These are phyloP conservation scores for Yarrowia divulgata DNA, from an alignment of 805 yeast species.

Conservation along the genomic window DNA sequence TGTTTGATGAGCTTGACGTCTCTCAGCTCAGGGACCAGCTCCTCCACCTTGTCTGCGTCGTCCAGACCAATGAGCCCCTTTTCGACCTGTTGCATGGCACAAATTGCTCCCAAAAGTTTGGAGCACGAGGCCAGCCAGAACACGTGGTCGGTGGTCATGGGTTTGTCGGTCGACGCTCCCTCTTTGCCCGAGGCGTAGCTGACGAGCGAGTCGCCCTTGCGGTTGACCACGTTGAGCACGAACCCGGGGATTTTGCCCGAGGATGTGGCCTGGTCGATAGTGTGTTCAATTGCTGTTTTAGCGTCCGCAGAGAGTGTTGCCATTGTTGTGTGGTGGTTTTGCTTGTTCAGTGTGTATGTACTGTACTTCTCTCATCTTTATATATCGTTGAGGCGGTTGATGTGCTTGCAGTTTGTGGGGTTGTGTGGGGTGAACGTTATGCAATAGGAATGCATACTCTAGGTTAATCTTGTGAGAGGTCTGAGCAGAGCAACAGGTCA, in stretches of 20 bases:
- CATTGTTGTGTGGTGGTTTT: not conserved
- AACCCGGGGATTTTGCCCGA: slow-evolving; percentile 35
- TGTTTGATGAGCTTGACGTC: slow-evolving; percentile 42
- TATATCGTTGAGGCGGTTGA: not conserved
- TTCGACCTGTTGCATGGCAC: slow-evolving; percentile 51
- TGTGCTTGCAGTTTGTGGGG: not conserved
- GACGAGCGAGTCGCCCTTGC: slow-evolving; percentile 37
- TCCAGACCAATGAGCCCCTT: slow-evolving; percentile 49
- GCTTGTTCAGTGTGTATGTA: too few species aligned
- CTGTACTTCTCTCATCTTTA: not conserved
- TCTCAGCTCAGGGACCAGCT: slow-evolving; percentile 49
- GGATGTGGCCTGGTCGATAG: slow-evolving; percentile 4
- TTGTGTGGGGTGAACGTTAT: not conserved
- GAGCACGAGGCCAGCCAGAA: slow-evolving; percentile 51
- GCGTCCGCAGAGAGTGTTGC: slow-evolving; percentile 3
- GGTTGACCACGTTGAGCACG: slow-evolving; percentile 36
- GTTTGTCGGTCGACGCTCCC: slow-evolving; percentile 39
- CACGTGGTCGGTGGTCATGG: slow-evolving; percentile 46
- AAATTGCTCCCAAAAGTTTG: slow-evolving; percentile 49
- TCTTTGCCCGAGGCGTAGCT: slow-evolving; percentile 41
- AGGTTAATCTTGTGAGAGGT: too few species aligned
- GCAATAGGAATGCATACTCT: too few species aligned
- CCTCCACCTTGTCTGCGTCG: slow-evolving; percentile 49
- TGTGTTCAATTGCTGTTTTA: slow-evolving; percentile 14
- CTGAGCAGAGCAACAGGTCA: too few species aligned